Base-by-base conservation (phyloP, 306 rosid species). In the Begonia peltatifolia region DNA sequence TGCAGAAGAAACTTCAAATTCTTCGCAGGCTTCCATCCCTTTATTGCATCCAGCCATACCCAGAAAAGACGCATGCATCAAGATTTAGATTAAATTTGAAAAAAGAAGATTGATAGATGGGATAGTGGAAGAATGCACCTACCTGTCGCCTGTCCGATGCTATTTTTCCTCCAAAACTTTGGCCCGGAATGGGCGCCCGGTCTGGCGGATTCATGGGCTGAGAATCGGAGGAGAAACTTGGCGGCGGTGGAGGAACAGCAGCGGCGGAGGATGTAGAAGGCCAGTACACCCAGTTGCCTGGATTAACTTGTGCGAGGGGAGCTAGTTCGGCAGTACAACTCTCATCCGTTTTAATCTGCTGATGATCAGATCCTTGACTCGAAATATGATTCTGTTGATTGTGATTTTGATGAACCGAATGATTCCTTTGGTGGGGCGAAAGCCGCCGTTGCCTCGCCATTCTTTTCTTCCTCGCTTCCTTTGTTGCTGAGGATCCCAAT, bases 1-100 rank as follows among this genome's bases (percentile, higher is more conserved):
- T 90, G 99, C 11, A 90, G 71, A 55, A 90, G 95, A 61, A 90
- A 90, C 78, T 64, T 78, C 81, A 90, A 70, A 54, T 90, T 90
- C 72, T 86, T 86, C 86, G 83, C 99, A 9, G 94, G 78, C 69
- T 83, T 90, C 99, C 94, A 81, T 58, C 88, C 99, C 99, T 81
- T 48, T 47, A 71, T 54, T 47, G 61, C 38, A 30, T 30, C 38
- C 38, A 30, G 9, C 38, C 38, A 30, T 30, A 30, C 38, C 17
- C 0, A 42, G 13, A 35, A 10, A 3, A 9, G 22, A 14, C 9
- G 20, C 20, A 49, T 49, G 53, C 53, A 55, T 2, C 10, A 56
- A 3, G 10, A 42, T 43, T 9, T 6, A 43, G 13, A 43, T 44
- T 41, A 44, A 57, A 57, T 46, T 12, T 30, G 12, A 14, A 46